Percentiles rank a stretch among this genome's conserved stretches.
These are phyloP conservation scores for Hypoxylon intermedium DNA, from an alignment of 495 filamentous ascomycete species.

Conservation along the genomic window DNA sequence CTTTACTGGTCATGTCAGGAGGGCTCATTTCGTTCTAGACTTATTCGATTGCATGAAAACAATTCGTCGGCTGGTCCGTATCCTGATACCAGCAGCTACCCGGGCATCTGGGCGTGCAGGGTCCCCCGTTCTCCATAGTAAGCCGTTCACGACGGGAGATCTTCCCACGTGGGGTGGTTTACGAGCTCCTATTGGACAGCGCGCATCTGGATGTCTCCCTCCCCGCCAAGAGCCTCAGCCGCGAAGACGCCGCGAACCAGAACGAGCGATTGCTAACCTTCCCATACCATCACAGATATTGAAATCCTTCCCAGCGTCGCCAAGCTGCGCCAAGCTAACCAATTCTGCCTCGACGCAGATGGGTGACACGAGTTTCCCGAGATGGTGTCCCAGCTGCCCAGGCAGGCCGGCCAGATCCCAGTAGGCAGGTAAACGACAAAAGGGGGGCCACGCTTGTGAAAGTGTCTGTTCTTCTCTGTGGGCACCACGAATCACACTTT, in stretches of 20 bases:
- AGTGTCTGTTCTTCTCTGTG: constrained; percentile 14
- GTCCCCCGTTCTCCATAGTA: constrained; percentile 8
- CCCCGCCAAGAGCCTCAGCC: constrained; percentile 39
- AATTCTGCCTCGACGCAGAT: constrained; percentile 26
- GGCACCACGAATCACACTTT: constrained; percentile 18
- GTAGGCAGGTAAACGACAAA: constrained; percentile 7
- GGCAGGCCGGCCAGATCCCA: constrained; percentile 4
- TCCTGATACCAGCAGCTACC: constrained; percentile 11
- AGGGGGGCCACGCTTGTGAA: constrained; percentile 15
- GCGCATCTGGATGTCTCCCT: constrained; percentile 1
- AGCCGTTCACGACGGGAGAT: constrained; percentile 29
- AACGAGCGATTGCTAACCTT: not conserved
- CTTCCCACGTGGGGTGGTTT: constrained; percentile 30
- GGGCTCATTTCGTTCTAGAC: constrained; percentile 26
- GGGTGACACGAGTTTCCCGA: constrained; percentile 22
- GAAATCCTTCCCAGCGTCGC: constrained; percentile 22
- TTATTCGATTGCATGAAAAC: constrained; percentile 30
- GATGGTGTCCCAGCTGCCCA: constrained; percentile 13
- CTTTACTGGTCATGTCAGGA: constrained; percentile 11
- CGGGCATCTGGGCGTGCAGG: constrained; percentile 29
- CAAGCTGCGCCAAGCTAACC: constrained; percentile 30
- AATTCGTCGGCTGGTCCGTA: constrained; percentile 15
- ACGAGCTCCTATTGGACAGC: constrained; percentile 12
- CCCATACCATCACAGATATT: constrained; percentile 24
- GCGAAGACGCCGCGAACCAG: constrained; percentile 31